Percentiles rank a stretch among this genome's conserved stretches.
These are phyloP conservation scores for Grammothele lineata DNA, from an alignment of 768 basidiomycete species.

Conservation along the genomic window DNA sequence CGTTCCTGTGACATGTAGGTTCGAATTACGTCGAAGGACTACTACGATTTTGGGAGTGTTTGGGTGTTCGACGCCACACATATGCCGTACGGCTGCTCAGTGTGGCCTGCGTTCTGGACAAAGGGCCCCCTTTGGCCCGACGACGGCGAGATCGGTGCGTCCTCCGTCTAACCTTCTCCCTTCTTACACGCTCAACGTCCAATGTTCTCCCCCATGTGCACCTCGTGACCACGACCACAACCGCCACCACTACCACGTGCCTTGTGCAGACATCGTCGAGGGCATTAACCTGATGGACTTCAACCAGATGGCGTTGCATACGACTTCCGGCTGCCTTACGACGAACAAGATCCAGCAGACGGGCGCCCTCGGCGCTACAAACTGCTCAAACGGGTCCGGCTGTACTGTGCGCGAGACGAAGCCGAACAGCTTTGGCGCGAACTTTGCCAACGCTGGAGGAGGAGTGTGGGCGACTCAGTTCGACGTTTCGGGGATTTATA, in stretches of 20 bases:
- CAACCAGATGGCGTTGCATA: constrained; percentile 60
- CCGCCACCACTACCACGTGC: not conserved
- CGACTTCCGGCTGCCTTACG: constrained; percentile 36
- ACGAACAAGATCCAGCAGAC: constrained; percentile 26
- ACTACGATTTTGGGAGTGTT: constrained; percentile 40
- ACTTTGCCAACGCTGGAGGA: constrained; percentile 47
- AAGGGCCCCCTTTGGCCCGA: constrained; percentile 38
- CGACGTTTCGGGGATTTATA: constrained; percentile 50
- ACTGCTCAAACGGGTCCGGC: constrained; percentile 34
- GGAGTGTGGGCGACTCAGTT: constrained; percentile 70
- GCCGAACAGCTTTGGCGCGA: constrained; percentile 36
- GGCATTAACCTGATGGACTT: constrained; percentile 45
- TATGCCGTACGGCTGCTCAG: constrained; percentile 57
- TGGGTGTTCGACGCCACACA: constrained; percentile 45
- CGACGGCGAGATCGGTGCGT: constrained; percentile 34
- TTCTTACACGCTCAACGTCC: not conserved
- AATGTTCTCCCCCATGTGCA: not conserved
- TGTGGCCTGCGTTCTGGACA: constrained; percentile 38
- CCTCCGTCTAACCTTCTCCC: not conserved
- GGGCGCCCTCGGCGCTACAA: constrained; percentile 26
- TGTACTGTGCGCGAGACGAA: constrained; percentile 31
- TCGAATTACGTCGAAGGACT: constrained; percentile 40
- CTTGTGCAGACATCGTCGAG: constrained; percentile 52
- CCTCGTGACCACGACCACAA: no score
- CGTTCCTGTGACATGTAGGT: constrained; percentile 26